Base-by-base conservation (phyloP, 495 filamentous ascomycete genomes). In the Penicillium salamii region DNA sequence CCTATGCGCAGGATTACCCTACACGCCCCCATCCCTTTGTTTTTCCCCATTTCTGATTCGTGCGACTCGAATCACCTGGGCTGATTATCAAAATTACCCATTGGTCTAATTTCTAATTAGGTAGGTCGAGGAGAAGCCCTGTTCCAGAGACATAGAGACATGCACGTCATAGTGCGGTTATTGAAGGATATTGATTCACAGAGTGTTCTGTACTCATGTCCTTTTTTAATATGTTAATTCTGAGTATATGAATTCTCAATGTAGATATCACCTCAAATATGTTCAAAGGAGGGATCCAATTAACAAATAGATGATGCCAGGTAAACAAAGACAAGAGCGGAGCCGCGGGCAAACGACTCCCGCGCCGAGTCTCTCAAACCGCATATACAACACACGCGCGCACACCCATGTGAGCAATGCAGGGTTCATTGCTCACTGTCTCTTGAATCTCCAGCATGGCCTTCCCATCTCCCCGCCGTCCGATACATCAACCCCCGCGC, bases 1-100 rank as follows among this genome's bases (percentile, higher is more conserved):
- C 54, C 66, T 68, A 70, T 64, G 59, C 55, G 68, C 66, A 70
- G 65, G 67, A 67, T 56, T 70, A 72, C 52, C 58, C 62, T 50
- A 59, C 55, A 50, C 52, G 49, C 26, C 14, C 26, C 47, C 42
- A 32, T 40, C 3, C 18, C 24, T 38, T 51, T 13, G 18, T 24
- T 42, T 37, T 42, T 31, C n/a, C 7, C 41, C 31, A 14, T 19
- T 32, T 48, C 7, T 33, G 46, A 48, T 48, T 48, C 46, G 46
- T 33, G 36, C 18, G 11, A n/a, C n/a, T 47, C 14, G 11, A 3
- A 5, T 12, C 7, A 17, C 13, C 3, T 19, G 15, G 11, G 21
- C 19, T 12, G 29, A 21, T 12, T n/a, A n/a, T n/a, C n/a, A n/a
- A n/a, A n/a, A 23, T 36, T 15, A 23, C 33, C 19, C 33, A 45